These are phyloP conservation scores for Aspergillus ostianus DNA, from an alignment of 495 filamentous ascomycete genomes.

Conservation along the genomic window DNA sequence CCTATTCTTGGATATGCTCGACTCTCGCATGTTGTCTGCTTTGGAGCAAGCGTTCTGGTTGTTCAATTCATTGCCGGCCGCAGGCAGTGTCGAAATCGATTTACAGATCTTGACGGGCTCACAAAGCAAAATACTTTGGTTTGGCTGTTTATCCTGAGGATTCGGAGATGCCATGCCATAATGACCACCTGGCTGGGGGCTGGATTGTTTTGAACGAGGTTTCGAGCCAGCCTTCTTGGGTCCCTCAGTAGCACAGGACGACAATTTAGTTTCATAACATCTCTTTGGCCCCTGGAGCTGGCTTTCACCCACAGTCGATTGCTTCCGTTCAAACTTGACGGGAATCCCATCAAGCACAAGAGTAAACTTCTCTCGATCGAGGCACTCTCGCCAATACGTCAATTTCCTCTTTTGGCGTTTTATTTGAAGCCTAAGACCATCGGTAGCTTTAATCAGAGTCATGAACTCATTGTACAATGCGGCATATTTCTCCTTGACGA, in stretches of 20 bases:
- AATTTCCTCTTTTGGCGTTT: slow-evolving; percentile 42
- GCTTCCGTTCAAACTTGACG: slow-evolving; percentile 30
- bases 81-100: neutral
- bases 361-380: slow-evolving; percentile 32
- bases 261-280: neutral
- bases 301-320: slow-evolving; percentile 5
- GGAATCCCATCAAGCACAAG: slow-evolving; percentile 22
- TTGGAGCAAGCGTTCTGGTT: neutral
- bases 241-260: neutral
- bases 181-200: neutral
- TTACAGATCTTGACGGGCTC: neutral
- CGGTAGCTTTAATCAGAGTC: slow-evolving; percentile 25
- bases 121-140: neutral
- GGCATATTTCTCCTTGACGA: slow-evolving; percentile 29
- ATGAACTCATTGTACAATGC: slow-evolving; percentile 33
- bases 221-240: neutral
- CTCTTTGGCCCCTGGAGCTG: neutral
- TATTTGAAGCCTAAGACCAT: slow-evolving; percentile 28
- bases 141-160: neutral
- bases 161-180: neutral
- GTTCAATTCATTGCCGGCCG: neutral
- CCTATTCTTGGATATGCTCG: neutral
- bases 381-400: slow-evolving; percentile 29
- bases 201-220: neutral
- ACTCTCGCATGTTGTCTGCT: neutral